Base-by-base conservation (phyloP, 352 stramenopile species). In the Phytophthora pini region DNA sequence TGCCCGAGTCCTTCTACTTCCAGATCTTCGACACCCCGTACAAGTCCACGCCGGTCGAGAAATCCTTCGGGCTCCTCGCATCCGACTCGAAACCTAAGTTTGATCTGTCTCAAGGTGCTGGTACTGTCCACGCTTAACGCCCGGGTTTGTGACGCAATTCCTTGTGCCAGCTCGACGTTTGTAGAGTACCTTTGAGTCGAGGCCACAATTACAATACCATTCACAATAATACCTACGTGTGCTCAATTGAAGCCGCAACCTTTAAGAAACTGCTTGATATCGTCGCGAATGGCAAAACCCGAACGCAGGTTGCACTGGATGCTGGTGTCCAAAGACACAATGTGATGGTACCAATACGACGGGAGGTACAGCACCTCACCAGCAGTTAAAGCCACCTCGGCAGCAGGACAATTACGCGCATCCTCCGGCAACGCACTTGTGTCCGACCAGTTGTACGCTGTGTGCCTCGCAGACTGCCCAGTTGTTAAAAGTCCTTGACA, bases 261-360 rank as follows among this genome's bases (percentile, higher is more conserved):
- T 7, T 49, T 43, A 13, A 90, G 57, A 61, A 81, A 82, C 8
- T 65, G 22, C 9, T 59, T 54, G n/a, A 65, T 65, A 47, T 86
- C 61, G n/a, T 72, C 36, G 20, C 81, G 72, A 36, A 68, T 54
- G 4, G 65, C 68, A 36, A 77, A 60, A 0, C 79, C 77, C n/a
- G 82, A 93, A 26, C 95, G 81, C 26, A 94, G 75, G 72, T 99
- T 99, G 80, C 95, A 98, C 72, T 99, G 96, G 27, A 95, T 95
- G 69, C 90, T 98, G 27, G 97, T 92, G 65, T 97, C 90, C 11
- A 98, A 76, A 39, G 90, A 97, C 6, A 98, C 88, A 68, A 99
- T 98, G 67, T 96, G 97, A 73, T 99, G 96, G 70, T 98, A 98
- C 92, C 93, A 99, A 58, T 82, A 90, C 7, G 93, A 97, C 7